Percentiles rank a stretch among this genome's conserved stretches.
These are phyloP conservation scores for Drechslerella coelobrocha DNA, from an alignment of 2,329 filamentous ascomycete species.

Conservation along the genomic window DNA sequence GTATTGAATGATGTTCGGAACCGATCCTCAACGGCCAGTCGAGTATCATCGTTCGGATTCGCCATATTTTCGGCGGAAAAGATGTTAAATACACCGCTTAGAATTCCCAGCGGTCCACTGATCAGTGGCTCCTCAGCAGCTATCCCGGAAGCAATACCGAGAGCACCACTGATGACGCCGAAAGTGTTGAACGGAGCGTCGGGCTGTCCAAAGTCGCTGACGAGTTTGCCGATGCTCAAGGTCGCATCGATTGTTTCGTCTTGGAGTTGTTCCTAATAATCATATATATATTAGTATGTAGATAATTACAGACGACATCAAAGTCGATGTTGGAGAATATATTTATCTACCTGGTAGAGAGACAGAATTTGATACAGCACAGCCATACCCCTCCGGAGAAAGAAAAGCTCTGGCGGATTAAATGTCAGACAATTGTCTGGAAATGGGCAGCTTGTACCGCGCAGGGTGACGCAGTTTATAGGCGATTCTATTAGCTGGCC, in stretches of 20 bases:
- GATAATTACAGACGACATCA: too few relatives aligned
- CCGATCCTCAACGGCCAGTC: background rate
- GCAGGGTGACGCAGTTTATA: too few relatives aligned
- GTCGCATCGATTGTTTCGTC: background rate
- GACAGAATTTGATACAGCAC: too few relatives aligned
- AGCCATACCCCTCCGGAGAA: too few relatives aligned
- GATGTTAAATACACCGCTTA: background rate
- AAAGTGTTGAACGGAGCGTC: background rate
- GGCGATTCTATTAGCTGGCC: too few relatives aligned
- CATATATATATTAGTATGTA: background rate
- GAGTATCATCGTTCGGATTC: background rate
- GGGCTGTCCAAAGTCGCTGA: background rate
- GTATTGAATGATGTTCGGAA: background rate
- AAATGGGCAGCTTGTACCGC: too few relatives aligned
- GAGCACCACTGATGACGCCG: background rate
- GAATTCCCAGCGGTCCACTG: background rate
- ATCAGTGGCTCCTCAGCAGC: background rate
- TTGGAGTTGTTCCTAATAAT: background rate
- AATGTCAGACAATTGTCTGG: too few relatives aligned
- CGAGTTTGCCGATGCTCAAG: background rate
- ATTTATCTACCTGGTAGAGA: too few relatives aligned
- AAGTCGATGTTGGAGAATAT: too few relatives aligned
- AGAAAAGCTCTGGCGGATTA: too few relatives aligned
- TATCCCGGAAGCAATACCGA: background rate
- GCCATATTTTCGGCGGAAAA: background rate